These are phyloP conservation scores for Yamadazyma atlantica DNA, from an alignment of 1,139 yeast genomes.

Conservation along the genomic window DNA sequence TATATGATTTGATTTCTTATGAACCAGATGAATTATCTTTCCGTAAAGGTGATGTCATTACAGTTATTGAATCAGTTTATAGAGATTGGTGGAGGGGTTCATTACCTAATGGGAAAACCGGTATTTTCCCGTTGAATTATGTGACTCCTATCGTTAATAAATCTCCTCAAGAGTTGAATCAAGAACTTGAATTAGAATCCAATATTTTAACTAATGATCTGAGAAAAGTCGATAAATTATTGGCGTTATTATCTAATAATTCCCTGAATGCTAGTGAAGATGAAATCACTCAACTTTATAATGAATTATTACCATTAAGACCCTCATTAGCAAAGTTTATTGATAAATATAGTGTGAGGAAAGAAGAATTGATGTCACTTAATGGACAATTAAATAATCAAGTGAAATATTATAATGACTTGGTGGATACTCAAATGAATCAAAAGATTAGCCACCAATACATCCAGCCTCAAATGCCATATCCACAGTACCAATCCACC, in stretches of 20 bases:
- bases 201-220: constrained; percentile 29
- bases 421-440: constrained; percentile 54
- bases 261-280: constrained; percentile 31
- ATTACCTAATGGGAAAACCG: constrained; percentile 67
- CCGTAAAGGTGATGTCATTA: constrained; percentile 73
- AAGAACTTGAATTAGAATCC: constrained; percentile 32
- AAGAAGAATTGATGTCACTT: constrained; percentile 71
- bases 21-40: constrained; percentile 74
- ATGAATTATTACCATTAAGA: constrained; percentile 67
- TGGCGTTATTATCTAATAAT: constrained; percentile 55
- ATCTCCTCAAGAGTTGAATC: constrained; percentile 44
- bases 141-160: constrained; percentile 78
- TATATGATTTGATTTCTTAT: constrained; percentile 74
- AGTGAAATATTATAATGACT: constrained; percentile 63
- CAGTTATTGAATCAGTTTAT: constrained; percentile 83
- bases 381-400: constrained; percentile 71
- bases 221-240: constrained; percentile 61
- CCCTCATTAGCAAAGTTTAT: constrained; percentile 71
- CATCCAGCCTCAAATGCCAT: constrained; percentile 3
- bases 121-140: constrained; percentile 93
- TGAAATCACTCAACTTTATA: constrained; percentile 58
- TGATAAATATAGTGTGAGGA: constrained; percentile 71
- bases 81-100: constrained; percentile 97
- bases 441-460: constrained; percentile 16
- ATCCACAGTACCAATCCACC: constrained; percentile 3